phyloP scores from a whole-genome alignment of 2,329 filamentous ascomycete species.

The Microcyclospora tardicrescens region DNA sequence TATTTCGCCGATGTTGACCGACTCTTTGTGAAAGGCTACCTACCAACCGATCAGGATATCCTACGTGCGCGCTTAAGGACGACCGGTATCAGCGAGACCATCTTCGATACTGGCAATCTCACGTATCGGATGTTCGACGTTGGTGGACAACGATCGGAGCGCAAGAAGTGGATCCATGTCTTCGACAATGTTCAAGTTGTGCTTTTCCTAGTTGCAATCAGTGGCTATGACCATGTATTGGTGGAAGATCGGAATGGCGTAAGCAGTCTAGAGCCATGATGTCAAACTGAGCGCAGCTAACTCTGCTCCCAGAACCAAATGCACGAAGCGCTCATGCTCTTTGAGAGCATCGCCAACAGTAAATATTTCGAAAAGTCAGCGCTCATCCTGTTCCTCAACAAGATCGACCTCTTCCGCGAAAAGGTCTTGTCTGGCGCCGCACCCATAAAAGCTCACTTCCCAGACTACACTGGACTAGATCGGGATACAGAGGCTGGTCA shows the following conservation, averaged over 20 bases:
- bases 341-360: slow-evolving; percentile 40
- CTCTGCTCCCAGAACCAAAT: slow-evolving; percentile 36
- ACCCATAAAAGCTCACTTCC: slow-evolving; percentile 37
- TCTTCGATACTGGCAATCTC: slow-evolving; percentile 81
- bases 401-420: slow-evolving; percentile 40
- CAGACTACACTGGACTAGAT: slow-evolving; percentile 33
- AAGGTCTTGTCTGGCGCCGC: slow-evolving; percentile 35
- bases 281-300: background rate
- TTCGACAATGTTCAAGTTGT: slow-evolving; percentile 90
- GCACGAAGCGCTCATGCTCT: slow-evolving; percentile 41
- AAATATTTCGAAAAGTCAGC: slow-evolving; percentile 40
- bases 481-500: slow-evolving; percentile 36
- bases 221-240: slow-evolving; percentile 89
- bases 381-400: slow-evolving; percentile 41
- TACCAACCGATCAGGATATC: slow-evolving; percentile 89
- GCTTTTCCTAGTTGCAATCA: slow-evolving; percentile 87
- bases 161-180: slow-evolving; percentile 96
- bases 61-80: slow-evolving; percentile 80
- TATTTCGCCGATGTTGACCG: slow-evolving; percentile 62
- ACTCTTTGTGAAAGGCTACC: slow-evolving; percentile 55
- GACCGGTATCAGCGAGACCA: slow-evolving; percentile 89
- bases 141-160: slow-evolving; percentile 79
- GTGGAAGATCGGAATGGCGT: slow-evolving; percentile 95
- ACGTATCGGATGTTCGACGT: slow-evolving; percentile 97
- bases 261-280: slow-evolving; percentile 28